Evolutionary conservation across 805 yeast species (phyloP).

Genomic region (Ogataea saltuana): DNA sequence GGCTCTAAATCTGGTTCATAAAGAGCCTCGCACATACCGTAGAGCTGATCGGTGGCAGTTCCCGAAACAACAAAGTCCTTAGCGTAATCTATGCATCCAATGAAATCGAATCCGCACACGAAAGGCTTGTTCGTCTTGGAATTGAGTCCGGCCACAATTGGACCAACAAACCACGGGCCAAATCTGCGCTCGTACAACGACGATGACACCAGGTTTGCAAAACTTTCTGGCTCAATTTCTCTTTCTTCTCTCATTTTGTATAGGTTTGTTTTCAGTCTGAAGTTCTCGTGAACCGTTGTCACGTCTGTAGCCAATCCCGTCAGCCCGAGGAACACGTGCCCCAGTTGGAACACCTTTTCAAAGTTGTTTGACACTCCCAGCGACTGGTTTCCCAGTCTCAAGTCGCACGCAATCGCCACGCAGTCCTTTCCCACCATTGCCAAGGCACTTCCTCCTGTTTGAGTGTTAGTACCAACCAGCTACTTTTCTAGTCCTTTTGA

Average conservation of each 20-base stretch:
- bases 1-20: slow-evolving; percentile 94
- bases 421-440: slow-evolving; percentile 99
- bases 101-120: slow-evolving; percentile 92
- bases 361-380: slow-evolving; percentile 90
- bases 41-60: slow-evolving; percentile 94
- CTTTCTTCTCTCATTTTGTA: slow-evolving; percentile 92
- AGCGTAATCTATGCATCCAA: slow-evolving; percentile 95
- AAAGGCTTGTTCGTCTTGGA: slow-evolving; percentile 82
- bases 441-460: slow-evolving; percentile 88
- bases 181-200: slow-evolving; percentile 87
- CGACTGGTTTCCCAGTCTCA: slow-evolving; percentile 91
- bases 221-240: slow-evolving; percentile 86
- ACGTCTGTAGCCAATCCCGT: slow-evolving; percentile 97
- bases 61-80: slow-evolving; percentile 94
- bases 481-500: not conserved
- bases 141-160: slow-evolving; percentile 92
- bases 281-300: slow-evolving; percentile 75
- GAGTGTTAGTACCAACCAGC: slow-evolving; percentile 3
- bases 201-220: slow-evolving; percentile 89
- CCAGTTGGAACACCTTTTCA: slow-evolving; percentile 86
- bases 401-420: slow-evolving; percentile 95
- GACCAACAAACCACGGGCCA: slow-evolving; percentile 97
- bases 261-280: slow-evolving; percentile 81
- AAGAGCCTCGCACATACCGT: slow-evolving; percentile 97
- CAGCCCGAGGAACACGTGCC: slow-evolving; percentile 83